A percentile compares a stretch with the other conserved stretches of the same genome.
Evolutionary conservation across 768 basidiomycete genomes (phyloP).

Genomic region (Amanita phalloides): DNA sequence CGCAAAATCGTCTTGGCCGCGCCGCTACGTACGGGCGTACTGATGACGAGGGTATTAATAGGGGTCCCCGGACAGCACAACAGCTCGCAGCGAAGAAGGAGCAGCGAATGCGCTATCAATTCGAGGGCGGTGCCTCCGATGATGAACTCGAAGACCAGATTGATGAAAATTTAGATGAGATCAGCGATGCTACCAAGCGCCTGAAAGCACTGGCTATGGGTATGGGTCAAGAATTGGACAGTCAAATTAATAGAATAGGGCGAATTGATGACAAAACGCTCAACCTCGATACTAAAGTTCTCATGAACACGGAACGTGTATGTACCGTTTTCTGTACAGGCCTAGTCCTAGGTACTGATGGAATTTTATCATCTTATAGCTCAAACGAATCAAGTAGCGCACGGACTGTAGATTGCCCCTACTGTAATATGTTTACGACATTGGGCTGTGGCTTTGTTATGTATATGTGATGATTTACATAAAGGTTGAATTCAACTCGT

Average conservation of each 20-base stretch:
- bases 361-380: conserved; percentile 23
- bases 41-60: conserved; percentile 33
- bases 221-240: conserved; percentile 83
- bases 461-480: not conserved
- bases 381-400: conserved; percentile 47
- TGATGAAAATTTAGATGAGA: conserved; percentile 85
- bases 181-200: conserved; percentile 63
- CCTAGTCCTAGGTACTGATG: not conserved
- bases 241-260: conserved; percentile 74
- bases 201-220: conserved; percentile 71
- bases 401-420: not conserved
- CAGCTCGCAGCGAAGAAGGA: conserved; percentile 51
- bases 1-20: conserved; percentile 74
- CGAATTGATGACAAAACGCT: conserved; percentile 72
- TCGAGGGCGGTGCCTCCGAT: conserved; percentile 83
- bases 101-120: conserved; percentile 78
- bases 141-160: conserved; percentile 94
- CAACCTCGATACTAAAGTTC: conserved; percentile 61
- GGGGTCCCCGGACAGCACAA: conserved; percentile 35
- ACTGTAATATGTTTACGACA: not conserved
- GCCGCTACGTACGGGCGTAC: conserved; percentile 54
- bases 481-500: not conserved
- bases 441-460: not conserved
- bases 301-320: conserved; percentile 77
- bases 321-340: conserved; percentile 12